phyloP scores from a whole-genome alignment of 2,329 filamentous ascomycete species.

The Periconia digitata region DNA sequence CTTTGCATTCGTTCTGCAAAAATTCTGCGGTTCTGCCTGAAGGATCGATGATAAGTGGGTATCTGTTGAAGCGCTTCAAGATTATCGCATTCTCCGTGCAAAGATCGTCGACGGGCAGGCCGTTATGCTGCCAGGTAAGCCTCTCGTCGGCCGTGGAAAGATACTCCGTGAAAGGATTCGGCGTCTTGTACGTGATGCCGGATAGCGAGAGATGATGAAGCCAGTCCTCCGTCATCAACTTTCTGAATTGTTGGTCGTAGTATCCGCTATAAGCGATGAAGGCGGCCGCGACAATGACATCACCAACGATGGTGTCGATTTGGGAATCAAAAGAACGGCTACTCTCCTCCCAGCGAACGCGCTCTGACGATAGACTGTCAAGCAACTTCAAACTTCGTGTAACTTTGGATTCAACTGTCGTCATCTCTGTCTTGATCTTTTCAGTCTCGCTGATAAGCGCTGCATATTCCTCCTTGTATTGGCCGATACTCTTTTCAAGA shows the following conservation, averaged over 20 bases:
- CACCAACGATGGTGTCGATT: slow-evolving; percentile 92
- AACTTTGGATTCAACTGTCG: slow-evolving; percentile 94
- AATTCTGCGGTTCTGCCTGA: slow-evolving; percentile 95
- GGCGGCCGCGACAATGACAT: slow-evolving; percentile 93
- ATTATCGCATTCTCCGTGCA: slow-evolving; percentile 99
- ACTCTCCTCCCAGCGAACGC: slow-evolving; percentile 91
- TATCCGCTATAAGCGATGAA: slow-evolving; percentile 96
- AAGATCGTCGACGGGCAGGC: slow-evolving; percentile 90
- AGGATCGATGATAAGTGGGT: slow-evolving; percentile 96
- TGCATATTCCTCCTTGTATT: slow-evolving; percentile 95
- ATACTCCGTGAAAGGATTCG: slow-evolving; percentile 94
- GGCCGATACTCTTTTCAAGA: slow-evolving; percentile 87
- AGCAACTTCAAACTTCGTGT: slow-evolving; percentile 92
- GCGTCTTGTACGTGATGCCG: slow-evolving; percentile 89
- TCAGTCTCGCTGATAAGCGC: slow-evolving; percentile 95
- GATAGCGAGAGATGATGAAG: slow-evolving; percentile 88
- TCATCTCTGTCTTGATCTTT: slow-evolving; percentile 96
- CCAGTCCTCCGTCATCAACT: slow-evolving; percentile 98
- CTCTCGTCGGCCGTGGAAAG: slow-evolving; percentile 95
- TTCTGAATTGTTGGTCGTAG: slow-evolving; percentile 97
- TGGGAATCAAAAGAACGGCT: slow-evolving; percentile 98
- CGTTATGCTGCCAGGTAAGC: slow-evolving; percentile 91
- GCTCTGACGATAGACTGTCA: slow-evolving; percentile 92
- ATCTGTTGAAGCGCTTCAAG: slow-evolving; percentile 95
- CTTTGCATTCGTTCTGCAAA: slow-evolving; percentile 90